A percentile compares a stretch with the other conserved stretches of the same genome.
phyloP scores from a whole-genome alignment of 495 filamentous ascomycete species.

The Neurospora discreta region DNA sequence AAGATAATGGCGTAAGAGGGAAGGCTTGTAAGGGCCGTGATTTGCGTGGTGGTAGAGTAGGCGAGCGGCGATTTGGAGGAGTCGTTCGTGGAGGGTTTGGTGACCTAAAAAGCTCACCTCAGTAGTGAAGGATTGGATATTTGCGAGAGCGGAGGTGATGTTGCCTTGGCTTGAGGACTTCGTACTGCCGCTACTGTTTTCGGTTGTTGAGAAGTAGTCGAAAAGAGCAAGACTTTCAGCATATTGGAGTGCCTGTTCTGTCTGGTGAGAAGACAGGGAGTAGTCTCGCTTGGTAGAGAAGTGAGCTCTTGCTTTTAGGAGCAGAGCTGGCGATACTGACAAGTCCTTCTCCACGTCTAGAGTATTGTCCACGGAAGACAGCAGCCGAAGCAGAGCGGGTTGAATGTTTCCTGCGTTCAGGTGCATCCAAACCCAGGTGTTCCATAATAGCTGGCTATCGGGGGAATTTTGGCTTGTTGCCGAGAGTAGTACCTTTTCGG shows the following conservation, averaged over 20 bases:
- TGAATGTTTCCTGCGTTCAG: constrained; percentile 36
- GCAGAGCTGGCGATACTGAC: constrained; percentile 23
- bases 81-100: constrained; percentile 43
- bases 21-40: constrained; percentile 50
- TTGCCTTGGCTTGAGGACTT: constrained; percentile 32
- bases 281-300: constrained; percentile 46
- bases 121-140: constrained; percentile 24
- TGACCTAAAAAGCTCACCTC: constrained; percentile 36
- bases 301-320: constrained; percentile 47
- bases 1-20: constrained; percentile 49
- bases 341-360: background rate
- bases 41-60: constrained; percentile 58
- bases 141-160: constrained; percentile 37
- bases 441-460: constrained; percentile 50
- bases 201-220: constrained; percentile 40
- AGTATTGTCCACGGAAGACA: constrained; percentile 16
- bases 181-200: constrained; percentile 19
- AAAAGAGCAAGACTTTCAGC: constrained; percentile 52
- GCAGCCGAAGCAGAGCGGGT: constrained; percentile 18
- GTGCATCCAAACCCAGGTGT: constrained; percentile 61
- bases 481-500: constrained; percentile 54
- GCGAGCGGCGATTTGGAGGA: constrained; percentile 55
- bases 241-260: constrained; percentile 37
- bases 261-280: constrained; percentile 37
- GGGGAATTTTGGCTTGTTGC: constrained; percentile 25